Conservation (phyloP, 83 land plant species). For the Picea abies region DNA sequence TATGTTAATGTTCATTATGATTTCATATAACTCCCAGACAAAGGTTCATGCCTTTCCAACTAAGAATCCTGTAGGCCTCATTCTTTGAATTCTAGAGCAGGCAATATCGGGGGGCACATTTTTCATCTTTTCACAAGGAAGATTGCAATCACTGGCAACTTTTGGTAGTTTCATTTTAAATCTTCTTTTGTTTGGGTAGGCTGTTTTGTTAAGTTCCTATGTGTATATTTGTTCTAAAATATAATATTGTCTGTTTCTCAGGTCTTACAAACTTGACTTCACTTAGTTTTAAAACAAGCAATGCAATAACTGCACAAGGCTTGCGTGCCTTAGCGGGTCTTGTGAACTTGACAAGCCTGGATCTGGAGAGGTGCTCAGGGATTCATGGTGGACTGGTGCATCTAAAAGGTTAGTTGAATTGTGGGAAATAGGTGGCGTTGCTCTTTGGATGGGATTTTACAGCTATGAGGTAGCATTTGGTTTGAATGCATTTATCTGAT, state of each 20-base stretch:
- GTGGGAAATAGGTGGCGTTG: too few species aligned
- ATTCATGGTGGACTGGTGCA: slow-evolving; percentile 94
- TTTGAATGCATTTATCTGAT: too few species aligned
- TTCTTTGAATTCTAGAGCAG: neutral
- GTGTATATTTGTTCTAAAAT: neutral
- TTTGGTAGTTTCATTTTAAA: neutral
- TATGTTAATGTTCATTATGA: neutral
- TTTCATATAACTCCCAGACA: neutral
- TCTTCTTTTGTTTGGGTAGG: neutral
- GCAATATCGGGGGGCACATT: neutral
- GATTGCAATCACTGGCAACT: neutral
- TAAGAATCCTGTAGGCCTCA: neutral
- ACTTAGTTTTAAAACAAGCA: slow-evolving; percentile 79
- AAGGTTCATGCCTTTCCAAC: neutral
- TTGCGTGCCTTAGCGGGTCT: slow-evolving; percentile 71
- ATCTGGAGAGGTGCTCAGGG: slow-evolving; percentile 81
- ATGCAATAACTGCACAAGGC: slow-evolving; percentile 70
- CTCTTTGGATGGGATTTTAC: too few species aligned
- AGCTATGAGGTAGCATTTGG: too few species aligned
- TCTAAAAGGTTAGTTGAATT: slow-evolving; percentile 58
- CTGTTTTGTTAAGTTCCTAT: neutral
- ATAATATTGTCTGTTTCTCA: slow-evolving; percentile 25
- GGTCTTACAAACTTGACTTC: slow-evolving; percentile 77
- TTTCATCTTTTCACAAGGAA: neutral
- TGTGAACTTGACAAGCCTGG: slow-evolving; percentile 68